Evolutionary conservation across 2,329 filamentous ascomycete genomes (phyloP).

Genomic region (Phyllosticta citrichinensis): DNA sequence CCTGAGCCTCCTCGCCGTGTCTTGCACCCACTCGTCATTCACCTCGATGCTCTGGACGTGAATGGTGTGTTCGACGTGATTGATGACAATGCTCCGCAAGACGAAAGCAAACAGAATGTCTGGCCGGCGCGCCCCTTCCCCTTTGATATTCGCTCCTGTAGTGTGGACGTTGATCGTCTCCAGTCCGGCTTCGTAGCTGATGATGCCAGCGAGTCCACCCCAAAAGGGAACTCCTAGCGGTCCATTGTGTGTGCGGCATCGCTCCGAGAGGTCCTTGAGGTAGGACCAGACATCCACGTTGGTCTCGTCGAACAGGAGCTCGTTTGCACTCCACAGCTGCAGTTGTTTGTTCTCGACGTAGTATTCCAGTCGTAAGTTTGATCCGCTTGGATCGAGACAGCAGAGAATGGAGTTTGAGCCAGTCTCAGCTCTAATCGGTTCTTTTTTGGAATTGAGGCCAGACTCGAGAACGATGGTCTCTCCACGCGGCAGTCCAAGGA

Average conservation of each 20-base stretch:
- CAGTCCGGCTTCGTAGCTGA: slow-evolving; percentile 76
- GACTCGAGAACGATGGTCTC: slow-evolving; percentile 40
- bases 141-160: background rate
- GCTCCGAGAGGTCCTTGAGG: slow-evolving; percentile 29
- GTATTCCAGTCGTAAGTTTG: slow-evolving; percentile 29
- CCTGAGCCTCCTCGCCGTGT: slow-evolving; percentile 11
- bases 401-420: slow-evolving; percentile 68
- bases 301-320: slow-evolving; percentile 18
- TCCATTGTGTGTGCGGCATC: slow-evolving; percentile 18
- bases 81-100: slow-evolving; percentile 65
- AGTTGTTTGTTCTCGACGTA: slow-evolving; percentile 19
- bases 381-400: slow-evolving; percentile 46
- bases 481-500: slow-evolving; percentile 22
- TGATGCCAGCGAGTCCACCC: slow-evolving; percentile 75
- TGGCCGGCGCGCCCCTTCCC: slow-evolving; percentile 33
- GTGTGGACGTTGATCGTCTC: slow-evolving; percentile 43
- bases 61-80: slow-evolving; percentile 53
- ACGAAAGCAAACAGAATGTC: slow-evolving; percentile 71
- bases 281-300: slow-evolving; percentile 29
- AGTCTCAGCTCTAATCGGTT: slow-evolving; percentile 35
- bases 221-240: slow-evolving; percentile 49
- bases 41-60: slow-evolving; percentile 58
- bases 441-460: slow-evolving; percentile 17
- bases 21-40: slow-evolving; percentile 38
- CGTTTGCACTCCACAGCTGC: slow-evolving; percentile 21